phyloP scores from a whole-genome alignment of 106 monocot species.

The Dendrobium chrysotoxum region DNA sequence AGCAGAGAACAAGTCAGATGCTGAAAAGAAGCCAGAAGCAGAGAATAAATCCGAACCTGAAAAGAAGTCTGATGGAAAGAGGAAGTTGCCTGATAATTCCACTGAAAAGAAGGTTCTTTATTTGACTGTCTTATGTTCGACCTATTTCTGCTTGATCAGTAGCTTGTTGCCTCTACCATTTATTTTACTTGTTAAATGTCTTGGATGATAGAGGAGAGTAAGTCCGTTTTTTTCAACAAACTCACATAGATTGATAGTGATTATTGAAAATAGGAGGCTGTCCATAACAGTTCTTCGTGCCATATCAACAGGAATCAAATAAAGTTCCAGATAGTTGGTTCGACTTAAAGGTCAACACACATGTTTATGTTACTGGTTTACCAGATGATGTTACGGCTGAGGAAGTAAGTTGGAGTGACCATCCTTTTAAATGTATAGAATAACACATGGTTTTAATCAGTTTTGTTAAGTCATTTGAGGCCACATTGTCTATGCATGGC shows the following conservation, averaged over 20 bases:
- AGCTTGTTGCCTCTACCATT: background rate
- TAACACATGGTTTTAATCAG: background rate
- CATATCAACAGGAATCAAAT: conserved; percentile 70
- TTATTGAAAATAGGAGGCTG: background rate
- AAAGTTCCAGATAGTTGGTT: conserved; percentile 97
- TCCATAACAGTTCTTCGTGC: background rate
- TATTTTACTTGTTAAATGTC: background rate
- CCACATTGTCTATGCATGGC: background rate
- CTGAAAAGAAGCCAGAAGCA: conserved; percentile 2
- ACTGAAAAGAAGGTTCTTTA: conserved; percentile 79
- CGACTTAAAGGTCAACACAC: conserved; percentile 92
- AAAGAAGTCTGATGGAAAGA: conserved; percentile 20
- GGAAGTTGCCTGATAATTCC: conserved; percentile 61
- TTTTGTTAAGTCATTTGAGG: background rate
- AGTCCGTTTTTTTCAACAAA: background rate
- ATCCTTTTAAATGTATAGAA: background rate
- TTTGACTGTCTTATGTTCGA: background rate
- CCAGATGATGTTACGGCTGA: conserved; percentile 91
- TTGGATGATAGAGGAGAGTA: background rate
- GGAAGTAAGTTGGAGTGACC: conserved; percentile 56
- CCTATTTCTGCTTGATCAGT: background rate
- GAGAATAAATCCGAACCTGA: conserved; percentile 21
- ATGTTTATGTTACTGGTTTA: conserved; percentile 90
- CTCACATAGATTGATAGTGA: background rate
- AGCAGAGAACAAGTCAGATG: conserved; percentile 15